Evolutionary conservation across 2,329 filamentous ascomycete genomes (phyloP), one percentile per base, ranked within the genome.

Genomic region (Aspergillus versicolor): DNA sequence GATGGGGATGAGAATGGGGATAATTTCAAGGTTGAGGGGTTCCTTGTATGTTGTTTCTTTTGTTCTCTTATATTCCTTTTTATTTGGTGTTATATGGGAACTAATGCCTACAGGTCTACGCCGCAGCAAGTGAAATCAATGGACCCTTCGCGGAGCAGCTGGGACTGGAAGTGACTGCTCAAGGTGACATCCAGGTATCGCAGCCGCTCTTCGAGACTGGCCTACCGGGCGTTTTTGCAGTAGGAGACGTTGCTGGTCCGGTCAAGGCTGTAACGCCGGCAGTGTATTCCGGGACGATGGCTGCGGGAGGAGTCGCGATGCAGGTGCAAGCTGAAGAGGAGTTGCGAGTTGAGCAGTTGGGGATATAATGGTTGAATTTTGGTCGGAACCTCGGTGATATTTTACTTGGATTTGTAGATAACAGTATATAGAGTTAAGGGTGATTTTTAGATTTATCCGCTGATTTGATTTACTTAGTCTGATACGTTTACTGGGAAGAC

Each of bases 11-110:
- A 49, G 17, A 38, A 47, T 17, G 38, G 37, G n/a, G 34, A 51
- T 13, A 17, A 34, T 13, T 15, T 19, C 8, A 57, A 45, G 15
- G 22, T 48, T 24, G 50, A 54, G 19, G 81, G 81, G 0, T 60
- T 57, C 8, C 15, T 59, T 37, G 58, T 60, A 38, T 15, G 40
- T 77, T 81, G 9, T 15, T 15, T 15, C 13, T 5, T 4, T 37
- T 5, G 21, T 21, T 21, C 21, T 15, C 11, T 1, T 37, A 13
- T 37, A 13, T 37, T 15, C 3, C 9, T 34, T 73, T 84, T 30
- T 73, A 77, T 32, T 47, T 51, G 24, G 8, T 27, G 24, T 11
- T 4, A 24, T 8, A 2, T 8, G 7, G 13, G 9, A 27, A 9
- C 34, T 19, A 9, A 24, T 22, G 4, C 11, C 7, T 6, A 19